Evolutionary conservation across 2,329 filamentous ascomycete genomes (phyloP), one percentile per base, ranked within the genome.

Genomic region (Scytalidium lignicola): DNA sequence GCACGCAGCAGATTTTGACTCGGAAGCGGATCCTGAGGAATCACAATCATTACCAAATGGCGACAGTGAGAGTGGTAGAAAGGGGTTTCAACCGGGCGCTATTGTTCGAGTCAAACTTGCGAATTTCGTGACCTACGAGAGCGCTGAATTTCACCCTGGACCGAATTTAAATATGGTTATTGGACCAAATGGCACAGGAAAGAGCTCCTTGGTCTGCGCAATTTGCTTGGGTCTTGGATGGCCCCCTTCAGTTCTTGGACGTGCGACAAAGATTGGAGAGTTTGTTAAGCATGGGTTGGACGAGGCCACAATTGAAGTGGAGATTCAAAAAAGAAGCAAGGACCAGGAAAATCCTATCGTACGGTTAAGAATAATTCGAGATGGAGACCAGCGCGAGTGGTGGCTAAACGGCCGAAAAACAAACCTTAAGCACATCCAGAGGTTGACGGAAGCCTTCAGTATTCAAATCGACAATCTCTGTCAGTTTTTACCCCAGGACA

Each of bases 391-490:
- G 57, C 83, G 84, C 26, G 78, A 80, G n/a, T 99, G 87, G 72
- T 86, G 76, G 63, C 66, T 97, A 26, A 85, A 96, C 63, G 84
- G 83, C 39, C 79, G 75, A 54, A 76, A 78, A 48, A 68, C 74
- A 4, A 75, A 75, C 1, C 79, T 83, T 54, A 86, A 84, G 60
- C 74, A 74, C 3, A 76, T 97, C 6, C 75, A 86, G 58, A 70
- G 75, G 9, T 71, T 96, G 44, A 86, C 85, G 52, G 79, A 74
- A 51, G 76, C 75, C 9, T 83, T 95, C 61, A 86, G 86, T 44
- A 97, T 99, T 46, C 93, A 99, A 67, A 89, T 97, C 55, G 93
- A 99, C 72, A 99, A 99, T 59, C 76, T 99, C 2, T 99, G 93
- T 66, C 93, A 99, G 65, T 99, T 99, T 60, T 72, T 99, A 41